These are phyloP conservation scores for Chloropicon primus DNA, from an alignment of 139 green algal species.

Conservation along the genomic window DNA sequence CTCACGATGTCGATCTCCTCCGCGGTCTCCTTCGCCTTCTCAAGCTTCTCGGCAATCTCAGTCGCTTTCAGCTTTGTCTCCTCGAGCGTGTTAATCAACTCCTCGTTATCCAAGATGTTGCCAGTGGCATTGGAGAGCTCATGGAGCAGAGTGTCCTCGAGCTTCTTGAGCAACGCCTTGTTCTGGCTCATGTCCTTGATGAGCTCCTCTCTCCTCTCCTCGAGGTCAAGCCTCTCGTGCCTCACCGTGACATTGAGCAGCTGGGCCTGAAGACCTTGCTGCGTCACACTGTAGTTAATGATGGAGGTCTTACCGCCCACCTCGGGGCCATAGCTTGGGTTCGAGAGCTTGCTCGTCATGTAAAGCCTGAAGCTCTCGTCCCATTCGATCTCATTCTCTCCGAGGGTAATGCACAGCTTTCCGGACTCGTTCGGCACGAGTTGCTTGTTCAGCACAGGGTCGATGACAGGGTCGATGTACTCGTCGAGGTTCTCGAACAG, in stretches of 20 bases:
- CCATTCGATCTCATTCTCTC: conserved; percentile 14
- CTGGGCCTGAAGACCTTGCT: conserved; percentile 45
- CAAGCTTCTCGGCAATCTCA: conserved; percentile 63
- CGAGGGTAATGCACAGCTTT: conserved; percentile 2
- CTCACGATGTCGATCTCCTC: conserved; percentile 54
- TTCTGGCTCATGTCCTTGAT: conserved; percentile 41
- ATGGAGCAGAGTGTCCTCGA: conserved; percentile 9
- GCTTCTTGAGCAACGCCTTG: conserved; percentile 33
- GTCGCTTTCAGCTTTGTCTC: conserved; percentile 60
- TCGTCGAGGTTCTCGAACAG: conserved; percentile 81
- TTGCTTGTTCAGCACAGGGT: conserved; percentile 76
- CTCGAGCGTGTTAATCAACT: conserved; percentile 68
- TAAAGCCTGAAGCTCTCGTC: conserved; percentile 51
- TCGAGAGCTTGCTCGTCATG: conserved; percentile 43
- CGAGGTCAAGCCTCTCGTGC: conserved; percentile 45
- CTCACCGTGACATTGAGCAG: conserved; percentile 49
- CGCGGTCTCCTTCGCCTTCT: conserved; percentile 37
- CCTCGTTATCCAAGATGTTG: conserved; percentile 74
- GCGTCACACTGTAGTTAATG: conserved; percentile 54
- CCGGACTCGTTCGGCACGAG: conserved; percentile 25
- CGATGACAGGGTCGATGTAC: conserved; percentile 82
- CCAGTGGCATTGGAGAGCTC: conserved; percentile 61
- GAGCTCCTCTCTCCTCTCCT: conserved; percentile 36
- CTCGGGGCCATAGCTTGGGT: conserved; percentile 48
- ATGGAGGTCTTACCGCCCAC: conserved; percentile 54